A percentile compares a stretch with the other conserved stretches of the same genome.
Conservation (phyloP, 345 rosid species). For the Eucalyptus urophylla region DNA sequence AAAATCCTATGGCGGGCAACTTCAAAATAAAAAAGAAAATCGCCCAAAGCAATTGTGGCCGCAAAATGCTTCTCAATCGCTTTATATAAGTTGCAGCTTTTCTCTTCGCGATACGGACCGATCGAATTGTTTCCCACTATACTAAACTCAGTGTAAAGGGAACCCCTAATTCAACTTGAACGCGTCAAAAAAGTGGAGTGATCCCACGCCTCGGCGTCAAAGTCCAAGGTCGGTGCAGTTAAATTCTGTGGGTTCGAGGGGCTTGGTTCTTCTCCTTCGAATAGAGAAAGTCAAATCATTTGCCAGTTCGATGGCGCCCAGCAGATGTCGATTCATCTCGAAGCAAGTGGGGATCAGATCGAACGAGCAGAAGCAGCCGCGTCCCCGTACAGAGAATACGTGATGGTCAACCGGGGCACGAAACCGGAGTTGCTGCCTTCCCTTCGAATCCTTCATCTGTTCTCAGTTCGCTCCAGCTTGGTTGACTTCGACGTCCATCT, state of each 20-base stretch:
- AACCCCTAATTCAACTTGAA: background rate
- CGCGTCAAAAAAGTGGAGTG: background rate
- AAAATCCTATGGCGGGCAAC: background rate
- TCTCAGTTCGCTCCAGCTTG: background rate
- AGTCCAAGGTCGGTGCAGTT: background rate
- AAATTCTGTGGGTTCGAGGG: background rate
- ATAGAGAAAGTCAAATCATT: background rate
- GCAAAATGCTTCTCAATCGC: background rate
- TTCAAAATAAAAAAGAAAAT: background rate
- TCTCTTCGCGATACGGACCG: background rate
- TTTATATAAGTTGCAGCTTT: background rate
- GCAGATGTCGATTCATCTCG: background rate
- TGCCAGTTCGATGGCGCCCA: background rate
- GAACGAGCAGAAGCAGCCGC: background rate
- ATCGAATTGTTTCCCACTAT: background rate
- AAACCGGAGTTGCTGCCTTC: background rate
- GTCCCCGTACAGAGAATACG: background rate
- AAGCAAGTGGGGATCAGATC: background rate
- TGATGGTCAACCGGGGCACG: background rate
- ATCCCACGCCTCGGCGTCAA: background rate
- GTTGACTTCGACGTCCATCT: background rate
- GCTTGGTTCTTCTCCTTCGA: background rate
- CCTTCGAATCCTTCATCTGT: background rate
- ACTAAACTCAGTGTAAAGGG: background rate
- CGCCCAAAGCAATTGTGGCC: background rate